Percentiles rank a stretch among this genome's conserved stretches.
Conservation (phyloP, 176 grass and related monocot species). For the Eleusine indica region DNA sequence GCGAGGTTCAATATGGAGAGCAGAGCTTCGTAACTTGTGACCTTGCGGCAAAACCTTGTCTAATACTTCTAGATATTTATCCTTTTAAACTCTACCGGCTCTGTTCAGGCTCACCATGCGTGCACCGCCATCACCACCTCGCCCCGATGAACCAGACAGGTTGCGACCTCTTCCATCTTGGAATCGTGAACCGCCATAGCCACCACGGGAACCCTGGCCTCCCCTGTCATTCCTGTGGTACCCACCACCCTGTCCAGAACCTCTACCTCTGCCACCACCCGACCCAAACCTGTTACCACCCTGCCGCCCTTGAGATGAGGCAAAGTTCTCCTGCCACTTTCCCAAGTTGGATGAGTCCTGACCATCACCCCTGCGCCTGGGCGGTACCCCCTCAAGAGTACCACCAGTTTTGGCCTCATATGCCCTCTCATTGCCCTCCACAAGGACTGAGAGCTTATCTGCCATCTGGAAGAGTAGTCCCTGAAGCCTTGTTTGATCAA, state of each 20-base stretch:
- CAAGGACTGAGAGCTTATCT: conserved; percentile 83
- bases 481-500: conserved; percentile 89
- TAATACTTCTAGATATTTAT: no score
- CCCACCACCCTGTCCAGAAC: conserved; percentile 58
- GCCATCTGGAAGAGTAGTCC: conserved; percentile 91
- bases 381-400: conserved; percentile 72
- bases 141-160: conserved; percentile 27
- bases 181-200: conserved; percentile 54
- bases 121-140: conserved; percentile 53
- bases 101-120: conserved; percentile 90
- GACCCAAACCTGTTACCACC: conserved; percentile 68
- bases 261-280: conserved; percentile 48
- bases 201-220: conserved; percentile 55
- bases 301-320: conserved; percentile 59
- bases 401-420: conserved; percentile 96
- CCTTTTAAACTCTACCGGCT: conserved; percentile 62
- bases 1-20: no score
- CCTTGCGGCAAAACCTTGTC: no score
- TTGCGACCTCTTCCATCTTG: conserved; percentile 56
- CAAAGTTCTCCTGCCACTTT: conserved; percentile 83
- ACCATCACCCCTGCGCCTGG: conserved; percentile 69
- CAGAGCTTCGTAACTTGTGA: no score
- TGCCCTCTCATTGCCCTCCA: conserved; percentile 87
- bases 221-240: conserved; percentile 61
- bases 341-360: conserved; percentile 61